Evolutionary conservation across 1,284 basidiomycete species (phyloP).

Genomic region (Tremellales sp.): DNA sequence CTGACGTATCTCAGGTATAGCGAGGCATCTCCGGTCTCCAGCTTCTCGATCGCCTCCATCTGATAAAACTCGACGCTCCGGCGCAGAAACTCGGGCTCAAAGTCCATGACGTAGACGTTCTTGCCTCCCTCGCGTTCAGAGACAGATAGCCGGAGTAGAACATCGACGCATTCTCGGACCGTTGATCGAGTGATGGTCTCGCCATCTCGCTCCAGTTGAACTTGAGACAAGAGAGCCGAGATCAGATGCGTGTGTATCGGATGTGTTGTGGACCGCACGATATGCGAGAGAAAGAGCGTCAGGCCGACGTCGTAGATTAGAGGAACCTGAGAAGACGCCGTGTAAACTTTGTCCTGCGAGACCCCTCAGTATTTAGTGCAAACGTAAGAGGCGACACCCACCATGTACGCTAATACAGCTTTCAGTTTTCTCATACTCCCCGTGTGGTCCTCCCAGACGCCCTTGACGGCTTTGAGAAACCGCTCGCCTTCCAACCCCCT

Average conservation of each 20-base stretch:
- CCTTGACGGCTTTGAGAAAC: slow-evolving; percentile 75
- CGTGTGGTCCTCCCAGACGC: slow-evolving; percentile 92
- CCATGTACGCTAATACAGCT: slow-evolving; percentile 95
- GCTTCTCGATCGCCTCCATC: slow-evolving; percentile 66
- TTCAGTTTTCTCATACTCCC: slow-evolving; percentile 84
- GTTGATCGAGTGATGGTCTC: slow-evolving; percentile 87
- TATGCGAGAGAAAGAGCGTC: slow-evolving; percentile 77
- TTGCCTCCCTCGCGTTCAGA: slow-evolving; percentile 48
- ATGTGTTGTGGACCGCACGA: slow-evolving; percentile 59
- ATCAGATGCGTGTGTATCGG: slow-evolving; percentile 82
- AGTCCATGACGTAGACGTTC: slow-evolving; percentile 76
- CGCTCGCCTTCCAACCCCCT: slow-evolving; percentile 66
- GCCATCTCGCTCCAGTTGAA: slow-evolving; percentile 88
- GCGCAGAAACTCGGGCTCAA: slow-evolving; percentile 77
- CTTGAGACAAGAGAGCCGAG: slow-evolving; percentile 75
- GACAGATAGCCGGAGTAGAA: slow-evolving; percentile 57
- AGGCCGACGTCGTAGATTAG: slow-evolving; percentile 80
- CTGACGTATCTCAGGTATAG: slow-evolving; percentile 76
- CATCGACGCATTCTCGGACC: slow-evolving; percentile 83
- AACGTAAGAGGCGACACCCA: slow-evolving; percentile 47
- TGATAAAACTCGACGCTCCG: slow-evolving; percentile 79
- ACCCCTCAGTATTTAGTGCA: background rate
- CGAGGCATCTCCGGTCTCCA: slow-evolving; percentile 72
- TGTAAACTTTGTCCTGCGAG: slow-evolving; percentile 84
- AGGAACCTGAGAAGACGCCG: slow-evolving; percentile 65